Percentiles rank a stretch among this genome's conserved stretches.
Conservation (phyloP, 805 yeast genomes). For the Brettanomyces custersianus region DNA sequence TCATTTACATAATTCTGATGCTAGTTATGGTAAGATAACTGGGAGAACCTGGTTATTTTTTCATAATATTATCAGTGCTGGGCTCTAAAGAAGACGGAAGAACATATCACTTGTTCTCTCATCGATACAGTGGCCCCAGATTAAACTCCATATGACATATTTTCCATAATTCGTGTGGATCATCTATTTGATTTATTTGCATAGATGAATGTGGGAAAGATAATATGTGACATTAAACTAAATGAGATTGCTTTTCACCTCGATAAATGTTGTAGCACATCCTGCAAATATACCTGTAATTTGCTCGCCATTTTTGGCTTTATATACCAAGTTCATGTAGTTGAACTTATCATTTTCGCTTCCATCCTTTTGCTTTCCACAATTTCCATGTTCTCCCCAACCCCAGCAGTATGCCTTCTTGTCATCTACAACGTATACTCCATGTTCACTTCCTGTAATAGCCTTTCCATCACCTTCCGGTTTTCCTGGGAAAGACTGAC, state of each 20-base stretch:
- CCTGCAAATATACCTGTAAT: constrained; percentile 43
- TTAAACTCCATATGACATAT: constrained; percentile 63
- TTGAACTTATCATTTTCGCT: constrained; percentile 26
- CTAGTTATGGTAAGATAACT: background rate
- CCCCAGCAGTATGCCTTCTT: constrained; percentile 71
- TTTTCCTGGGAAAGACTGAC: constrained; percentile 39
- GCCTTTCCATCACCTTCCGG: background rate
- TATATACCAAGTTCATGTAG: constrained; percentile 13
- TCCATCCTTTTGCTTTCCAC: constrained; percentile 40
- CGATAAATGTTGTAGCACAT: constrained; percentile 40
- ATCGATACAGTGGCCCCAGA: constrained; percentile 58
- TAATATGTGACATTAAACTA: constrained; percentile 50
- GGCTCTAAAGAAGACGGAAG: background rate
- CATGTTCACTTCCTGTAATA: constrained; percentile 83
- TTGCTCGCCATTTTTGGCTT: constrained; percentile 6
- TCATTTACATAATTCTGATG: too few species aligned
- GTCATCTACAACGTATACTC: constrained; percentile 32
- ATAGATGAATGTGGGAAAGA: constrained; percentile 78
- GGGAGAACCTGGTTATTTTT: too few species aligned
- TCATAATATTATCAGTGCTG: too few species aligned
- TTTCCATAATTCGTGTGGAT: constrained; percentile 55
- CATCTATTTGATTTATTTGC: constrained; percentile 14
- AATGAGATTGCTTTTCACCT: background rate
- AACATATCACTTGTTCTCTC: constrained; percentile 1
- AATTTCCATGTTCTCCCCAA: constrained; percentile 98